phyloP scores from a whole-genome alignment of 1,284 basidiomycete genomes.

The Sparassis latifolia region DNA sequence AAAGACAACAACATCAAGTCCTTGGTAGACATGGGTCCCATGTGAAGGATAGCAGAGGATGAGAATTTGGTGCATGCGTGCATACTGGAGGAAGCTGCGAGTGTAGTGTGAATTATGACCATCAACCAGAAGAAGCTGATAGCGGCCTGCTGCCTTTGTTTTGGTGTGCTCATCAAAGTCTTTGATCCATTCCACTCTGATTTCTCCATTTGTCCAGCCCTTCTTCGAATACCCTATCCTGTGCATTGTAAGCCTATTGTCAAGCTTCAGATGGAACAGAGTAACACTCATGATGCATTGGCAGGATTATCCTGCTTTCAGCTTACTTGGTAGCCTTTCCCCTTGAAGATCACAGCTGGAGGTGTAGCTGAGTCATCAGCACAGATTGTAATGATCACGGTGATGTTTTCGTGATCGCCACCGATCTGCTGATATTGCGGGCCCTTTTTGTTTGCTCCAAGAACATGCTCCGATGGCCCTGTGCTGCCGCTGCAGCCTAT shows the following conservation, averaged over 20 bases:
- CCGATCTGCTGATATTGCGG: slow-evolving; percentile 27
- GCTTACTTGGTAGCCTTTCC: slow-evolving; percentile 23
- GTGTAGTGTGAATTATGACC: slow-evolving; percentile 39
- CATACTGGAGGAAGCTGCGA: slow-evolving; percentile 29
- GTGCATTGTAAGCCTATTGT: neutral
- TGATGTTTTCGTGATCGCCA: slow-evolving; percentile 31
- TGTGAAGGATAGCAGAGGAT: slow-evolving; percentile 37
- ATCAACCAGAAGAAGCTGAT: slow-evolving; percentile 32
- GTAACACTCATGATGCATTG: slow-evolving; percentile 28
- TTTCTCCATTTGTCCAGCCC: slow-evolving; percentile 28
- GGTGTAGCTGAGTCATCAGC: slow-evolving; percentile 25
- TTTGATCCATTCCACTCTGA: slow-evolving; percentile 31
- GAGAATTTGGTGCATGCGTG: slow-evolving; percentile 25
- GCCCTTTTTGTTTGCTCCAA: slow-evolving; percentile 16
- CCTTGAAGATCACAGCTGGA: slow-evolving; percentile 32
- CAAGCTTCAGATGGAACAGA: neutral
- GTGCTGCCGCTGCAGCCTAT: slow-evolving; percentile 17
- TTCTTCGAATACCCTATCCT: slow-evolving; percentile 33
- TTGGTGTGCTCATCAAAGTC: slow-evolving; percentile 28
- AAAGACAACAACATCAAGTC: slow-evolving; percentile 30
- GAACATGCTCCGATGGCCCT: slow-evolving; percentile 20
- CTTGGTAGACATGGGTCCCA: slow-evolving; percentile 37
- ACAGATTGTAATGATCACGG: slow-evolving; percentile 32
- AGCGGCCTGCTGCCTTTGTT: slow-evolving; percentile 23
- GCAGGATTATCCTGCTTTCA: slow-evolving; percentile 34